Conservation (phyloP, 208 protist genomes). For the Trypanosoma congolense region DNA sequence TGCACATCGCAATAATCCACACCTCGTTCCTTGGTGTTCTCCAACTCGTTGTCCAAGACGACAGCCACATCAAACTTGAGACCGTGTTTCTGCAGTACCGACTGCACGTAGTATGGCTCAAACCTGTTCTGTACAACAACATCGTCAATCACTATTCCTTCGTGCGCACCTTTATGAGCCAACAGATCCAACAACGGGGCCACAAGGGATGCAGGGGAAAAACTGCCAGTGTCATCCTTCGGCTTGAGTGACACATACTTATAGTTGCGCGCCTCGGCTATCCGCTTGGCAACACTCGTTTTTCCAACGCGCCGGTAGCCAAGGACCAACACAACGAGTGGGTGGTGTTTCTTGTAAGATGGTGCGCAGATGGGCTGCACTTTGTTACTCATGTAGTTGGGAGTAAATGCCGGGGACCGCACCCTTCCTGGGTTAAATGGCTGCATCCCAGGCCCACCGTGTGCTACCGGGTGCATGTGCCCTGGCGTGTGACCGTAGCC, state of each 20-base stretch:
- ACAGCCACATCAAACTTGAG: slow-evolving; percentile 63
- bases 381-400: slow-evolving; percentile 2
- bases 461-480: slow-evolving; percentile 9
- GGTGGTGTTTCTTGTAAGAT: slow-evolving; percentile 35
- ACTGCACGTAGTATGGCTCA: slow-evolving; percentile 69
- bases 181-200: slow-evolving; percentile 37
- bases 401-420: slow-evolving; percentile 7
- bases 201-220: slow-evolving; percentile 29
- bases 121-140: slow-evolving; percentile 59
- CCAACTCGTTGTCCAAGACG: slow-evolving; percentile 46
- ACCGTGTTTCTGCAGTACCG: slow-evolving; percentile 43
- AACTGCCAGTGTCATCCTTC: slow-evolving; percentile 1
- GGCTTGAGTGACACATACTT: slow-evolving; percentile 61
- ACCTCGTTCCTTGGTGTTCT: slow-evolving; percentile 35
- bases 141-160: slow-evolving; percentile 80
- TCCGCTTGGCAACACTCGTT: slow-evolving; percentile 55
- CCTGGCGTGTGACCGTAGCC: neutral
- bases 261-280: slow-evolving; percentile 47
- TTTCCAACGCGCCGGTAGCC: slow-evolving; percentile 70
- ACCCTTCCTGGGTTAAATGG: slow-evolving; percentile 5
- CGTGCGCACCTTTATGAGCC: slow-evolving; percentile 28
- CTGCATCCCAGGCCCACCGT: slow-evolving; percentile 12
- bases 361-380: slow-evolving; percentile 13
- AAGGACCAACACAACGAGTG: slow-evolving; percentile 65
- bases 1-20: slow-evolving; percentile 33